Conservation (phyloP, 2,329 filamentous ascomycete genomes). For the Talaromyces rugulosus region DNA sequence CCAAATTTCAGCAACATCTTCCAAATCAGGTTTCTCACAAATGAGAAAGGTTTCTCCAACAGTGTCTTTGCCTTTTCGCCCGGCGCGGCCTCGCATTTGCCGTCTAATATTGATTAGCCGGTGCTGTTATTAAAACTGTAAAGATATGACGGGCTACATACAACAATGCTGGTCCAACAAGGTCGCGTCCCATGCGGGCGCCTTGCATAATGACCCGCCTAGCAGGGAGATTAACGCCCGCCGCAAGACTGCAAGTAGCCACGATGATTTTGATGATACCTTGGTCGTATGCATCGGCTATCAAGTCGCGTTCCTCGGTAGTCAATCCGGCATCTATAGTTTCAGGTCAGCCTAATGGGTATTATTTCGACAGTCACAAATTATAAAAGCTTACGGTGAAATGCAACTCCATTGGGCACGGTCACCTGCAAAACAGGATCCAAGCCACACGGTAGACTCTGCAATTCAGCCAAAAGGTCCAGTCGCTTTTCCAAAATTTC, state of each 20-base stretch:
- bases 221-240: constrained; percentile 72
- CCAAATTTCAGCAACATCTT: constrained; percentile 66
- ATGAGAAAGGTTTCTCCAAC: constrained; percentile 74
- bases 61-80: constrained; percentile 73
- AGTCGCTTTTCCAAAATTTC: constrained; percentile 54
- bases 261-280: constrained; percentile 67
- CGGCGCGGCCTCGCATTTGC: constrained; percentile 75
- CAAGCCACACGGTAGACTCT: constrained; percentile 61
- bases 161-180: constrained; percentile 75
- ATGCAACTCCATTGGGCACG: constrained; percentile 64
- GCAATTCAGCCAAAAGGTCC: constrained; percentile 63
- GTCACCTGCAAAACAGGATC: constrained; percentile 64
- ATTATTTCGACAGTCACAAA: not conserved
- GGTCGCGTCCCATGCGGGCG: constrained; percentile 69
- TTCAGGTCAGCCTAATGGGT: constrained; percentile 22
- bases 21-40: constrained; percentile 64
- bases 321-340: constrained; percentile 52
- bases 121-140: not conserved
- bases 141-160: constrained; percentile 24
- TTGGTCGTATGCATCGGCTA: constrained; percentile 66
- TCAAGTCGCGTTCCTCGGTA: constrained; percentile 68
- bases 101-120: constrained; percentile 41
- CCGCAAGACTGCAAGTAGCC: constrained; percentile 75
- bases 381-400: constrained; percentile 58
- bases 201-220: constrained; percentile 71